Percentiles rank a stretch among this genome's conserved stretches.
phyloP scores from a whole-genome alignment of 495 filamentous ascomycete species.

The Coniosporium apollinis region DNA sequence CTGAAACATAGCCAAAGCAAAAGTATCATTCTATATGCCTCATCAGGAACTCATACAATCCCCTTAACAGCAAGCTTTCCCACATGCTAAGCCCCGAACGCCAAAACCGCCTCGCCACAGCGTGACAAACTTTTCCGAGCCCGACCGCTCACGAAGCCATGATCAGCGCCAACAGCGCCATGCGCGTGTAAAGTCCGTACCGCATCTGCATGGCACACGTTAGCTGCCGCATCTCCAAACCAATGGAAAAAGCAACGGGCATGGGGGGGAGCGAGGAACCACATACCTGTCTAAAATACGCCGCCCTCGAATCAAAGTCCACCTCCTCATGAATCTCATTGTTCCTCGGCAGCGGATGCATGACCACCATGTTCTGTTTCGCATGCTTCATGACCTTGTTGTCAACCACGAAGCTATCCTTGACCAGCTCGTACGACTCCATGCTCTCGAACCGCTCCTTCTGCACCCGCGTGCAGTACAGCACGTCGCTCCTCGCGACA shows the following conservation, averaged over 20 bases:
- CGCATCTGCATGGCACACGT: constrained; percentile 57
- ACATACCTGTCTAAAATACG: constrained; percentile 97
- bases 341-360: constrained; percentile 92
- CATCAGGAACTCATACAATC: no score
- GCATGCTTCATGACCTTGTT: constrained; percentile 81
- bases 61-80: no score
- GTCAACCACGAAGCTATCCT: constrained; percentile 74
- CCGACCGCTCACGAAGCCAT: constrained; percentile 40
- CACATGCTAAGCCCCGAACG: no score
- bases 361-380: constrained; percentile 77
- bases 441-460: constrained; percentile 80
- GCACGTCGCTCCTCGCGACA: constrained; percentile 63
- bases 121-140: no score
- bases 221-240: constrained; percentile 22
- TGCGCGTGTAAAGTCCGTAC: constrained; percentile 93
- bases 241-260: neutral
- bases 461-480: constrained; percentile 93
- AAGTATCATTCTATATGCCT: no score
- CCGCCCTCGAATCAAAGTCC: constrained; percentile 89
- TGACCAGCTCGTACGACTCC: constrained; percentile 66
- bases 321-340: constrained; percentile 88
- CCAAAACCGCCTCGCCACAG: no score
- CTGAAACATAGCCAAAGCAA: no score
- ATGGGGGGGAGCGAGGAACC: neutral
- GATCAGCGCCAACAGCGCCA: constrained; percentile 88